Conservation (phyloP, 2,329 filamentous ascomycete genomes). For the Parafenestella ontariensis region DNA sequence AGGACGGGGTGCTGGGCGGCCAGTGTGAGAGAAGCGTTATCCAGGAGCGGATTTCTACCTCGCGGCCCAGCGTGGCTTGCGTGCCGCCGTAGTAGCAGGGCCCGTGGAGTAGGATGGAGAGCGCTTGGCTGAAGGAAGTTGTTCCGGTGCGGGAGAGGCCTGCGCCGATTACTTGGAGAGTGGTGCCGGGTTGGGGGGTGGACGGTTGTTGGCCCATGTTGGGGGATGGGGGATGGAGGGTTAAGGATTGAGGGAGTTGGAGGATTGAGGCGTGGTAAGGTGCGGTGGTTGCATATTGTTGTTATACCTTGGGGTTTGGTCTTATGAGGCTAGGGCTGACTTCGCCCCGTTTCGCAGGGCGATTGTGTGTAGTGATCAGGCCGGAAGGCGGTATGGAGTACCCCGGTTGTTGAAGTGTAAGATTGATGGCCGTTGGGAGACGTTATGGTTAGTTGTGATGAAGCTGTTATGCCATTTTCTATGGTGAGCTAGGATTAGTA, state of each 20-base stretch:
- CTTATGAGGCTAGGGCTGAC: not conserved
- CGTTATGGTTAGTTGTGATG: too few relatives aligned
- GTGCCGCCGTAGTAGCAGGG: constrained; percentile 61
- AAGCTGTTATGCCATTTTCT: too few relatives aligned
- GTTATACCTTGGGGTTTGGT: too few relatives aligned
- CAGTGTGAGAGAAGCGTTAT: constrained; percentile 31
- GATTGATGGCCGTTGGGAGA: too few relatives aligned
- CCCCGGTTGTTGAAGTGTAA: too few relatives aligned
- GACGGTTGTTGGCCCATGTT: constrained; percentile 30
- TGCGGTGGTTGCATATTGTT: too few relatives aligned
- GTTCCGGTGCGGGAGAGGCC: constrained; percentile 59
- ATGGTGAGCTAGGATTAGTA: too few relatives aligned
- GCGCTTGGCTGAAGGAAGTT: constrained; percentile 57
- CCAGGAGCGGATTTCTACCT: constrained; percentile 24
- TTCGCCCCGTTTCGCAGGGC: too few relatives aligned
- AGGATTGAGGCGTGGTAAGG: too few relatives aligned
- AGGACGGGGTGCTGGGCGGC: constrained; percentile 9
- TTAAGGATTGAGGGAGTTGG: not conserved
- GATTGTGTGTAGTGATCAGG: too few relatives aligned
- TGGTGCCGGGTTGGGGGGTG: constrained; percentile 20
- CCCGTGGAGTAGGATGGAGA: constrained; percentile 57
- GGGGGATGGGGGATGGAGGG: not conserved
- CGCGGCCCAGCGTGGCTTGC: constrained; percentile 32
- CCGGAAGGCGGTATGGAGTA: too few relatives aligned
- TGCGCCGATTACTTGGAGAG: constrained; percentile 54